Evolutionary conservation across 306 rosid species (phyloP), one percentile per base, ranked within the genome.

Genomic region (Mimosa pudica): DNA sequence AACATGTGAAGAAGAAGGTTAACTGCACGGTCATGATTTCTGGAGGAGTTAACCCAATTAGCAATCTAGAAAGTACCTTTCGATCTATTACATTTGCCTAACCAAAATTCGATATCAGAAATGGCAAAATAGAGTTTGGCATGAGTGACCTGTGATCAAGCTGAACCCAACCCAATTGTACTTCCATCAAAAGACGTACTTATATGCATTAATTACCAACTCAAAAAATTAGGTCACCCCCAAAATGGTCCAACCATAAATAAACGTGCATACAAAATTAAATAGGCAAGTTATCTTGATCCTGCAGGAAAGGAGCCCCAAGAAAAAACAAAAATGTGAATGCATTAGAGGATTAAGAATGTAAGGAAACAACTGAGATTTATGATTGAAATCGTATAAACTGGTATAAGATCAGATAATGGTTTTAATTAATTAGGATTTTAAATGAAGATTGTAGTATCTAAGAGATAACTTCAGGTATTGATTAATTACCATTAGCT

Each of bases 21-120:
- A 35, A 73, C 48, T 73, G 35, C 64, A 64, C 32, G 38, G 58
- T 42, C 35, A 7, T 45, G 47, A 75, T 60, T 70, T 75, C 3
- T 17, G 14, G 68, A 54, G 72, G 5, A 66, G 9, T 41, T 48
- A 10, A 48, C 79, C 71, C 38, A 70, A 18, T 14, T 16, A 44
- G 81, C 77, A 75, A 63, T 41, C 12, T 10, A 14, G 78, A 75
- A 52, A 9, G 30, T 52, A 54, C 8, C 86, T 84, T 84, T 84
- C 68, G 38, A 32, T 49, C 10, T 20, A 72, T 51, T 63, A 49
- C 52, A 30, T 64, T 33, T 83, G 84, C 81, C 86, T 62, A 83
- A 71, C 78, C 52, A 63, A n/a, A n/a, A 69, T 60, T 66, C 70
- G 57, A 32, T 44, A 44, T 45, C 54, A 41, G 8, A 79, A 38